Conservation (phyloP, 495 filamentous ascomycete genomes). For the Cercophora samala region DNA sequence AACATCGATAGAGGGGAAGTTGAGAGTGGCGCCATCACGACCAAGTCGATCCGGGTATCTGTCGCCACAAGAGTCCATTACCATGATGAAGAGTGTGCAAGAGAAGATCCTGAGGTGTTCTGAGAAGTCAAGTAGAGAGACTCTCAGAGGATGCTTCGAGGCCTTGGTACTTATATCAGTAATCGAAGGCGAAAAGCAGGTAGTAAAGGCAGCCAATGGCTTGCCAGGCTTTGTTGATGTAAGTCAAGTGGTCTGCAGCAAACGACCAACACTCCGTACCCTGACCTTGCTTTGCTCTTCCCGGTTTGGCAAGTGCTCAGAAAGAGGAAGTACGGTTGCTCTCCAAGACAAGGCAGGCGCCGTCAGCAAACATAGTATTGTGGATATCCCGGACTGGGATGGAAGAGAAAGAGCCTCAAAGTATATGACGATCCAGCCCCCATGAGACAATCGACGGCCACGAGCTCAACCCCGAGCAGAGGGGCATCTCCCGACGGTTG, state of each 20-base stretch:
- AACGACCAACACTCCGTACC: conserved; percentile 8
- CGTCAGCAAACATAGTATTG: background rate
- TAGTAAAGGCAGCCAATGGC: background rate
- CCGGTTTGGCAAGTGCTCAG: conserved; percentile 12
- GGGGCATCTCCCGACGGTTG: background rate
- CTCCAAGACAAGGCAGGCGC: background rate
- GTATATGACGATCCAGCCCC: background rate
- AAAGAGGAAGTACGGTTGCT: background rate
- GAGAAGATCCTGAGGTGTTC: background rate
- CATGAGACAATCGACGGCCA: background rate
- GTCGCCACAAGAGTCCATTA: conserved; percentile 17
- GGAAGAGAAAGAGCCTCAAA: background rate
- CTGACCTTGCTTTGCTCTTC: conserved; percentile 3
- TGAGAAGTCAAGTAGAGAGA: background rate
- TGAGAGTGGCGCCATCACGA: conserved; percentile 8
- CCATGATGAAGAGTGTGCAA: background rate
- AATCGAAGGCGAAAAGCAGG: background rate
- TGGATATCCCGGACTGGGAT: background rate
- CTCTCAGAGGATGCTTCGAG: conserved; percentile 4
- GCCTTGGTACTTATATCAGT: conserved; percentile 8
- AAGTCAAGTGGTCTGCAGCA: background rate
- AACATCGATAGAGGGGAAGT: conserved; percentile 11
- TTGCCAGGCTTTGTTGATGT: background rate
- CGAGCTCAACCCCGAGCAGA: background rate
- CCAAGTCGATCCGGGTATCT: conserved; percentile 9